phyloP scores from a whole-genome alignment of 192 early-diverging fungal species.

The Gonapodya prolifera region DNA sequence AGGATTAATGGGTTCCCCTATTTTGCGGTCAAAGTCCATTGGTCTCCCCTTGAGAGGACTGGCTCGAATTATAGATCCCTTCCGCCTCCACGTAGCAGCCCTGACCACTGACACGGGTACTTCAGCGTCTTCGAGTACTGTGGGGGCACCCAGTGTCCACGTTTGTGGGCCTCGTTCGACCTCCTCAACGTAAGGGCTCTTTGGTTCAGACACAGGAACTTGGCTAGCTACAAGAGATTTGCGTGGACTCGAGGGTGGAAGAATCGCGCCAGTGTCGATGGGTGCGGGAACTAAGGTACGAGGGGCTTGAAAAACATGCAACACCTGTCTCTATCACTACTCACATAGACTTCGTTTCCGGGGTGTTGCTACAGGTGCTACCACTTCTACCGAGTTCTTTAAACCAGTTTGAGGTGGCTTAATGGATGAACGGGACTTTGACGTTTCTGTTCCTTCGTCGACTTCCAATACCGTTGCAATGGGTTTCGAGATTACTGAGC shows the following conservation, averaged over 20 bases:
- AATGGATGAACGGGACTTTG: background rate
- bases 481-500: background rate
- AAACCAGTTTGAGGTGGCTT: background rate
- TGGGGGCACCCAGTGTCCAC: constrained; percentile 28
- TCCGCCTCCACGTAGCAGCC: background rate
- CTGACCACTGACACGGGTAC: background rate
- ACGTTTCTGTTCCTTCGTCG: background rate
- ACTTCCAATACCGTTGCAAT: background rate
- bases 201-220: constrained; percentile 5
- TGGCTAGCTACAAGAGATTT: background rate
- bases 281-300: background rate
- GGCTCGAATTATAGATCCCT: background rate
- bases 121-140: constrained; percentile 17
- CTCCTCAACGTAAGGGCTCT: constrained; percentile 26
- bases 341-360: background rate
- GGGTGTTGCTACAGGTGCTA: background rate
- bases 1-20: background rate
- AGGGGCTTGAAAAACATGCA: background rate
- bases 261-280: background rate
- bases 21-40: background rate
- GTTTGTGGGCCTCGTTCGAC: constrained; percentile 18
- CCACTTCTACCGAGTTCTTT: background rate
- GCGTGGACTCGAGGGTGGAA: background rate
- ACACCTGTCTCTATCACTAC: background rate
- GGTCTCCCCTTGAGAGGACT: background rate